phyloP scores from a whole-genome alignment of 2,329 filamentous ascomycete species.

The Venturiaceae sp. region DNA sequence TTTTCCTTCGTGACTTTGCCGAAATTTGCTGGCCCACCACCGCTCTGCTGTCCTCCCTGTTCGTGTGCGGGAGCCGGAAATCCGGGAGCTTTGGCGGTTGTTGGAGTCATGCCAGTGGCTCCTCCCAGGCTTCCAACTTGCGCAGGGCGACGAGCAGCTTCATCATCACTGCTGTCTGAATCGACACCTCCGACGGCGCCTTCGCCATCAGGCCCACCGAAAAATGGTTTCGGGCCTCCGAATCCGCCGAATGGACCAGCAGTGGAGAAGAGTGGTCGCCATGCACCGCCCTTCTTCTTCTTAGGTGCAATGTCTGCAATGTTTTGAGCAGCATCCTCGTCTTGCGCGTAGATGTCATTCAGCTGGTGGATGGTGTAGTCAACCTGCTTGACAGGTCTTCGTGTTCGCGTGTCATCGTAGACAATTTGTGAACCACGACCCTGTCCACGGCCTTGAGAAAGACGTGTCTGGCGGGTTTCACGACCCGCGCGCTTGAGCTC shows the following conservation, averaged over 20 bases:
- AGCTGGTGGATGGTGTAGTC: slow-evolving; percentile 39
- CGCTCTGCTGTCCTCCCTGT: slow-evolving; percentile 34
- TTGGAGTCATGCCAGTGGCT: slow-evolving; percentile 55
- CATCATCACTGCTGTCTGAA: slow-evolving; percentile 95
- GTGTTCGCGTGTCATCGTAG: slow-evolving; percentile 50
- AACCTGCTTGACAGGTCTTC: slow-evolving; percentile 39
- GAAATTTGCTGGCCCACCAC: slow-evolving; percentile 62
- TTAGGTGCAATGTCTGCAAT: slow-evolving; percentile 39
- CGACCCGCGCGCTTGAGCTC: slow-evolving; percentile 39
- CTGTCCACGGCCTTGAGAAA: slow-evolving; percentile 17
- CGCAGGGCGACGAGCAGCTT: slow-evolving; percentile 37
- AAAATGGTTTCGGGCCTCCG: slow-evolving; percentile 59
- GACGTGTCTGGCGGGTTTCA: slow-evolving; percentile 19
- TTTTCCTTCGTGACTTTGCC: slow-evolving; percentile 82
- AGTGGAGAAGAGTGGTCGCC: slow-evolving; percentile 78
- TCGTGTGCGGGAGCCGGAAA: slow-evolving; percentile 31
- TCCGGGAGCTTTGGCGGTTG: slow-evolving; percentile 39
- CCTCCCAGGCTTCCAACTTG: slow-evolving; percentile 51
- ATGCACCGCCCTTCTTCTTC: slow-evolving; percentile 45
- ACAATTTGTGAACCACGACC: slow-evolving; percentile 26
- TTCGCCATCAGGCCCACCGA: slow-evolving; percentile 65
- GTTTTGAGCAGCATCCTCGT: slow-evolving; percentile 50
- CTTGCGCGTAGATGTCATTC: slow-evolving; percentile 66
- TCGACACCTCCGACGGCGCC: slow-evolving; percentile 71
- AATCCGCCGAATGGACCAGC: slow-evolving; percentile 89